Conservation (phyloP, 1,284 basidiomycete genomes). For the Naganishia liquefaciens region DNA sequence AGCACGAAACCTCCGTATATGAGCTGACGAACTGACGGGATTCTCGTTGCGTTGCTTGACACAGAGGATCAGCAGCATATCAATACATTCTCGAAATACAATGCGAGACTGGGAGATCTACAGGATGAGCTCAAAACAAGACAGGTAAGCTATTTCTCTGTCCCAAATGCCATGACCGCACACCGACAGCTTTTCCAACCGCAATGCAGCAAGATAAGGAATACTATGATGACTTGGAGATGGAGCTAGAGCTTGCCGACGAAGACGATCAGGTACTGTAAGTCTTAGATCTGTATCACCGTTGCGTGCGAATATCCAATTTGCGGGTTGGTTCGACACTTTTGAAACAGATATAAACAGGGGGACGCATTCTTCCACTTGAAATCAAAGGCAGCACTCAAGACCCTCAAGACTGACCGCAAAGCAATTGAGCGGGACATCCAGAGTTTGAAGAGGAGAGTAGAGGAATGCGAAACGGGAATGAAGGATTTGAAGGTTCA, state of each 20-base stretch:
- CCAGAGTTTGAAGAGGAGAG: constrained; percentile 59
- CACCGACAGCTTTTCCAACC: background rate
- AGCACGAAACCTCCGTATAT: constrained; percentile 38
- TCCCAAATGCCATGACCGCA: background rate
- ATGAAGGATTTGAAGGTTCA: constrained; percentile 89
- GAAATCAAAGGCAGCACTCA: constrained; percentile 67
- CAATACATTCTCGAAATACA: constrained; percentile 89
- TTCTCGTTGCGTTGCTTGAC: background rate
- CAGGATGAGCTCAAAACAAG: constrained; percentile 71
- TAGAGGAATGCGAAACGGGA: constrained; percentile 72
- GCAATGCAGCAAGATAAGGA: constrained; percentile 79
- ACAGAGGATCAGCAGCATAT: constrained; percentile 91
- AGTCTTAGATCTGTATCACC: constrained; percentile 39
- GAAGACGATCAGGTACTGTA: constrained; percentile 77
- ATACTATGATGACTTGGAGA: constrained; percentile 81
- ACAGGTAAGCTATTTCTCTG: constrained; percentile 59
- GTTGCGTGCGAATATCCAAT: background rate
- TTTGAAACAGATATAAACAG: constrained; percentile 72
- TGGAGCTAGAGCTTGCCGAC: constrained; percentile 85
- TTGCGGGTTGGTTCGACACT: background rate
- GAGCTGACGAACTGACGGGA: background rate
- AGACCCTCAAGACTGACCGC: constrained; percentile 73
- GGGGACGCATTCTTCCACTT: constrained; percentile 88
- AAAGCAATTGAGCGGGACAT: constrained; percentile 65
- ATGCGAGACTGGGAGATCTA: constrained; percentile 71